These are phyloP conservation scores for Gigaspora rosea DNA, from an alignment of 192 early-diverging fungal species.

Conservation along the genomic window DNA sequence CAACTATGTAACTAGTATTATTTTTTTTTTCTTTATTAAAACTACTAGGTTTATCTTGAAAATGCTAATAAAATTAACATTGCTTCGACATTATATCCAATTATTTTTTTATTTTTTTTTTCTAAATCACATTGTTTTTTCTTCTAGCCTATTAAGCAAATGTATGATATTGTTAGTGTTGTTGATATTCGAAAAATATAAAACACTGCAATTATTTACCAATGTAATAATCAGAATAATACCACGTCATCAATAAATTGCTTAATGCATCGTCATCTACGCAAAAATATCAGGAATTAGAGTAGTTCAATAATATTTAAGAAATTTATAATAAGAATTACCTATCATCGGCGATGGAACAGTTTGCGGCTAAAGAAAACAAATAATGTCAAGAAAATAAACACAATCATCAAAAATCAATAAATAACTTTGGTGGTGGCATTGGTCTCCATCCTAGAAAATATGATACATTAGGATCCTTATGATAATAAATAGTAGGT, in stretches of 20 bases:
- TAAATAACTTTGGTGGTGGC: background rate
- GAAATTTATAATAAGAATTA: background rate
- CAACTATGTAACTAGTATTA: too few species aligned
- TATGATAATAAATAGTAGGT: background rate
- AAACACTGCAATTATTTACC: conserved; percentile 36
- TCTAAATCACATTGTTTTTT: too few species aligned
- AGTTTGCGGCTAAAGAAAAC: background rate
- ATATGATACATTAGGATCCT: background rate
- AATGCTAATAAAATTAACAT: too few species aligned
- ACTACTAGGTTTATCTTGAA: too few species aligned
- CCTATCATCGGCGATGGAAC: background rate
- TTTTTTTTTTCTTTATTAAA: too few species aligned
- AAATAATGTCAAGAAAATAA: too few species aligned
- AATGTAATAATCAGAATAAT: conserved; percentile 73
- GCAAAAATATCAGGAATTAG: background rate
- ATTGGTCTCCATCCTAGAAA: background rate
- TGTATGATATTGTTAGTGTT: too few species aligned
- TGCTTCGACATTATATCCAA: too few species aligned
- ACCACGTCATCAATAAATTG: conserved; percentile 75
- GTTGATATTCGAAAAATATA: too few species aligned
- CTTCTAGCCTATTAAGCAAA: too few species aligned
- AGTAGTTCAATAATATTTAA: background rate
- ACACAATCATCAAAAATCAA: too few species aligned
- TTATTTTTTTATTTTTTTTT: too few species aligned
- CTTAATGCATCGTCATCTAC: conserved; percentile 61